Conservation (phyloP, 164 flowering plant species). For the Vitis labrusca region DNA sequence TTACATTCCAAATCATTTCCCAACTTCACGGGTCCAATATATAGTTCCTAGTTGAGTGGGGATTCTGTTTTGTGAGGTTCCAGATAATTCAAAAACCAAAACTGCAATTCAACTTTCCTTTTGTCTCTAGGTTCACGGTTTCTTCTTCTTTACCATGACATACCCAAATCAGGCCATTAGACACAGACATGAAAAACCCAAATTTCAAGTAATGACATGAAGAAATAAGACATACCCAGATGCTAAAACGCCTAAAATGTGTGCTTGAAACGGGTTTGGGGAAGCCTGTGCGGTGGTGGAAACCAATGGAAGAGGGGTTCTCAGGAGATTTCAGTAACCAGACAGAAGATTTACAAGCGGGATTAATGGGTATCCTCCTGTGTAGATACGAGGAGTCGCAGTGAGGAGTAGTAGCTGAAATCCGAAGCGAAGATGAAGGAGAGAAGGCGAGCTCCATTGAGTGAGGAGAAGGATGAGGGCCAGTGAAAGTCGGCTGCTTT, state of each 20-base stretch:
- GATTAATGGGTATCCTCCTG: slow-evolving; percentile 15
- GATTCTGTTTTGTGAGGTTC: too few relatives aligned
- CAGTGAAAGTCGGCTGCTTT: neutral
- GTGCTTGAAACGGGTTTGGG: slow-evolving; percentile 2
- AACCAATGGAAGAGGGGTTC: neutral
- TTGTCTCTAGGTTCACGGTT: too few relatives aligned
- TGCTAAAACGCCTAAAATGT: slow-evolving; percentile 20
- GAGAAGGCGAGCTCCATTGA: slow-evolving; percentile 39
- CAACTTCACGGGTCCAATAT: too few relatives aligned
- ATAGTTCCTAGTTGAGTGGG: too few relatives aligned
- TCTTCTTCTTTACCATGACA: too few relatives aligned
- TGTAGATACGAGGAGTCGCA: slow-evolving; percentile 4
- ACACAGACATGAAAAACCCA: neutral
- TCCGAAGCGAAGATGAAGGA: slow-evolving; percentile 19
- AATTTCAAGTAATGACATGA: neutral
- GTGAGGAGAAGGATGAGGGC: neutral
- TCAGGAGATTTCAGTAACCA: slow-evolving; percentile 6
- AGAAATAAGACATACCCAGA: slow-evolving; percentile 37
- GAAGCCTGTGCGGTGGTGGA: slow-evolving; percentile 11
- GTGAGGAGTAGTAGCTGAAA: slow-evolving; percentile 18
- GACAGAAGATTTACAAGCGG: slow-evolving; percentile 6
- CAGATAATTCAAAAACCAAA: too few relatives aligned
- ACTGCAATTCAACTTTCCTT: too few relatives aligned
- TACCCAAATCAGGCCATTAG: neutral
- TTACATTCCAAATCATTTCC: too few relatives aligned